A percentile compares a stretch with the other conserved stretches of the same genome.
phyloP scores from a whole-genome alignment of 2,329 filamentous ascomycete species.

The Amauroascus niger region DNA sequence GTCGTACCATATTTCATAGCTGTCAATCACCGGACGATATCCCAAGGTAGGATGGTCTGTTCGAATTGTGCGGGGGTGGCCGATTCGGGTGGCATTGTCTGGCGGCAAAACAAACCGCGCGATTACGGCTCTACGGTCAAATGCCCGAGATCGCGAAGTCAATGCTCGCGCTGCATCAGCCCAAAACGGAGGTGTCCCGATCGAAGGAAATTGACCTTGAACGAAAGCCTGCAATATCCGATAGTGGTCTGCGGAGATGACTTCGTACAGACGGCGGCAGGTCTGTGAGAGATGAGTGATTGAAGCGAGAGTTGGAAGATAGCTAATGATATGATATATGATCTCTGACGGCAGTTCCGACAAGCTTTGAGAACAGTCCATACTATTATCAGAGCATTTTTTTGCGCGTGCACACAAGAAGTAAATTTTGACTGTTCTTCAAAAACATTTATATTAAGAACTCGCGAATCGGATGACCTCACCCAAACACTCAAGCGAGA shows the following conservation, averaged over 20 bases:
- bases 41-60: slow-evolving; percentile 46
- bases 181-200: slow-evolving; percentile 37
- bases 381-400: neutral
- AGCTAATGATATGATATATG: slow-evolving; percentile 33
- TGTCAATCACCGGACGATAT: slow-evolving; percentile 50
- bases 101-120: slow-evolving; percentile 44
- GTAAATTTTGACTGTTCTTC: too few species aligned
- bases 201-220: slow-evolving; percentile 40
- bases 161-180: slow-evolving; percentile 45
- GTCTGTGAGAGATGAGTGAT: slow-evolving; percentile 39
- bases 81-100: slow-evolving; percentile 33
- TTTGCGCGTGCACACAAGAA: too few species aligned
- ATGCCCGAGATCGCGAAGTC: slow-evolving; percentile 48
- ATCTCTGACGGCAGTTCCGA: slow-evolving; percentile 36
- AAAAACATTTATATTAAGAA: too few species aligned
- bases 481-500: neutral
- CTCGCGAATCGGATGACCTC: neutral
- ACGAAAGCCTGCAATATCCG: slow-evolving; percentile 40
- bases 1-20: slow-evolving; percentile 45
- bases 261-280: slow-evolving; percentile 38
- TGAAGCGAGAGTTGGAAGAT: slow-evolving; percentile 39
- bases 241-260: slow-evolving; percentile 42
- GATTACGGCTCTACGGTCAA: slow-evolving; percentile 48
- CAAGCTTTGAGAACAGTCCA: slow-evolving; percentile 17
- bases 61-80: slow-evolving; percentile 28